A percentile compares a stretch with the other conserved stretches of the same genome.
Evolutionary conservation across 192 early-diverging fungal genomes (phyloP).

Genomic region (Coemansia sp.): DNA sequence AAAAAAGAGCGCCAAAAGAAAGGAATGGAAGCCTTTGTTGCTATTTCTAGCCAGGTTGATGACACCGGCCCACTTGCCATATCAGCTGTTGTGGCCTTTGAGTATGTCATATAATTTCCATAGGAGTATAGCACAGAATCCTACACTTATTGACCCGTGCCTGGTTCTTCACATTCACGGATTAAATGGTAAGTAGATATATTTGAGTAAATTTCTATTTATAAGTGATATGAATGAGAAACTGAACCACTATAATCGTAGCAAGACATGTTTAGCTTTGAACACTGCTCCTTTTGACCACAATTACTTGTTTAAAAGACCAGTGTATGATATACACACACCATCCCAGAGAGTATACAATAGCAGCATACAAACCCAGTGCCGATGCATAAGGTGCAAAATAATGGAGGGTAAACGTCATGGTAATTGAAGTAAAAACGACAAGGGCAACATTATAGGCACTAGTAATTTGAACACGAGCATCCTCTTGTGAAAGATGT

Average conservation of each 20-base stretch:
- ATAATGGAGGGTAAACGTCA: background rate
- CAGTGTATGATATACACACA: background rate
- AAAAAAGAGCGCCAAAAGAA: too few species aligned
- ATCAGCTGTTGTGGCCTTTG: too few species aligned
- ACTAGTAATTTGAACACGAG: background rate
- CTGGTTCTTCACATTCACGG: too few species aligned
- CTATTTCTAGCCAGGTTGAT: too few species aligned
- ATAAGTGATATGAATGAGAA: background rate
- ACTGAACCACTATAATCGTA: background rate
- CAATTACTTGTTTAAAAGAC: background rate
- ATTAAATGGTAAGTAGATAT: too few species aligned
- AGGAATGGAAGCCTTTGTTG: too few species aligned
- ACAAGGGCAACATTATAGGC: background rate
- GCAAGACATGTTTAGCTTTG: background rate
- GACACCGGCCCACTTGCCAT: too few species aligned
- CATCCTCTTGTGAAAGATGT: background rate
- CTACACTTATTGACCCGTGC: too few species aligned
- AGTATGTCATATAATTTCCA: too few species aligned
- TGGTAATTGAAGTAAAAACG: background rate
- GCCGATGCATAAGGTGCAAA: background rate
- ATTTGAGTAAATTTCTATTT: background rate
- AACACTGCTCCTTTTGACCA: background rate
- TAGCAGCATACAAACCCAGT: slow-evolving; percentile 1
- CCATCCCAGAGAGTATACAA: background rate
- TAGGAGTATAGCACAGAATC: too few species aligned